These are phyloP conservation scores for Lecanosticta acicola DNA, from an alignment of 2,329 filamentous ascomycete species.

Conservation along the genomic window DNA sequence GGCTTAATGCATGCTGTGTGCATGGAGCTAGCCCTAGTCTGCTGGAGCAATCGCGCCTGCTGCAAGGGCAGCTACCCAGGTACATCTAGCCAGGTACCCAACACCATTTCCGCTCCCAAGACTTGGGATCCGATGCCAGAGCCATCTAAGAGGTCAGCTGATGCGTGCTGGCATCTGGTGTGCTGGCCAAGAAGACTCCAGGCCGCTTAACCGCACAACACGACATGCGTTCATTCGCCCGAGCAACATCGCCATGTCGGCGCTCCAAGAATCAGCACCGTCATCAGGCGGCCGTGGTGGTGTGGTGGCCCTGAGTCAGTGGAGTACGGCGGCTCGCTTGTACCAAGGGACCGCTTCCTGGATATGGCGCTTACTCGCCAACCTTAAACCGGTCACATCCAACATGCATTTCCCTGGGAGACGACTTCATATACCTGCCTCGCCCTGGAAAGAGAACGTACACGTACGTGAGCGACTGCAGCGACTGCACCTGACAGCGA, in stretches of 20 bases:
- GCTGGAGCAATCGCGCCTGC: constrained; percentile 16
- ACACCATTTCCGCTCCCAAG: constrained; percentile 11
- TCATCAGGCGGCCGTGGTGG: background rate
- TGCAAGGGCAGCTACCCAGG: constrained; percentile 20
- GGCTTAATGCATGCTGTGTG: constrained; percentile 18
- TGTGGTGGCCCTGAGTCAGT: constrained; percentile 1
- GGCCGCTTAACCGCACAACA: too few relatives aligned
- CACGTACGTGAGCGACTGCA: background rate
- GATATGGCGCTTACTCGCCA: background rate
- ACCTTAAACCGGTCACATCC: background rate
- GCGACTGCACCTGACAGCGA: background rate
- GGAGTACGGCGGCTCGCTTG: background rate
- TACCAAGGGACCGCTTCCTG: background rate
- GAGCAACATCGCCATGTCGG: too few relatives aligned
- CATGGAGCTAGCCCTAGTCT: constrained; percentile 21
- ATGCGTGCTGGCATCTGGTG: background rate
- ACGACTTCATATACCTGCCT: background rate
- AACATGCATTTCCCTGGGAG: constrained; percentile 3
- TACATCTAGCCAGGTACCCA: constrained; percentile 22
- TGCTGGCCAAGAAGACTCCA: background rate
- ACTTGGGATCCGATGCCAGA: background rate
- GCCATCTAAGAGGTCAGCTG: background rate
- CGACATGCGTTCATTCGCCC: too few relatives aligned
- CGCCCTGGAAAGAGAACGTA: background rate
- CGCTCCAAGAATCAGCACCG: background rate